phyloP scores from a whole-genome alignment of 768 basidiomycete genomes.

The Phylloporus sp. region DNA sequence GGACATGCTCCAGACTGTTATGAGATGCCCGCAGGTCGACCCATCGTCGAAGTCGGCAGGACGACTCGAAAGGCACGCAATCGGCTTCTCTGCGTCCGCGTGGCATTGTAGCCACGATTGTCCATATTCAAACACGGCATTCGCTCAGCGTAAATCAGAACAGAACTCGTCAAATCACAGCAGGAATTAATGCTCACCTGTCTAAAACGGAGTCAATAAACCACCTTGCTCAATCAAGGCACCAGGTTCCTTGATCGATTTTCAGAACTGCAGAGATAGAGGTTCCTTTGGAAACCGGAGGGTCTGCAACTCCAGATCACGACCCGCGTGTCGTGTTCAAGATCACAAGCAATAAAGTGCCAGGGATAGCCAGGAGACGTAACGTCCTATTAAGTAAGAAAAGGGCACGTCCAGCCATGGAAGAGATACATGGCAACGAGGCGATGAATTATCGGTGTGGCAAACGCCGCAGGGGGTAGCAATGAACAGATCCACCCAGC shows the following conservation, averaged over 20 bases:
- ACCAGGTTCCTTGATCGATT: slow-evolving; percentile 28
- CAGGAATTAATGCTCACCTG: slow-evolving; percentile 26
- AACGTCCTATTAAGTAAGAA: slow-evolving; percentile 26
- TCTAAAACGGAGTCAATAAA: slow-evolving; percentile 10
- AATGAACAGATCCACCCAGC: slow-evolving; percentile 13
- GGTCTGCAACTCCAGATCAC: slow-evolving; percentile 24
- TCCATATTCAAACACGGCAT: slow-evolving; percentile 19
- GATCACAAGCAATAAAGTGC: slow-evolving; percentile 20
- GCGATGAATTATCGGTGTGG: slow-evolving; percentile 15
- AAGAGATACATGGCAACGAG: slow-evolving; percentile 22
- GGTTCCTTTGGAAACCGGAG: slow-evolving; percentile 27
- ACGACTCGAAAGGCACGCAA: slow-evolving; percentile 11
- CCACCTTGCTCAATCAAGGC: slow-evolving; percentile 20
- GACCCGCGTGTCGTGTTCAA: slow-evolving; percentile 14
- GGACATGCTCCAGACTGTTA: slow-evolving; percentile 12
- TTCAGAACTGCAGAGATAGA: slow-evolving; percentile 14
- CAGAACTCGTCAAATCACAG: slow-evolving; percentile 25
- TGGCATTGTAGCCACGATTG: slow-evolving; percentile 11
- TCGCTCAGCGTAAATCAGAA: slow-evolving; percentile 22
- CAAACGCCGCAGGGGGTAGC: slow-evolving; percentile 21
- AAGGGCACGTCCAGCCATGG: slow-evolving; percentile 21
- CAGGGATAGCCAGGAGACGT: not conserved
- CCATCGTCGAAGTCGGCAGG: slow-evolving; percentile 24
- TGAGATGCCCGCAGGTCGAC: not conserved
- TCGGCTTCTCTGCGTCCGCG: slow-evolving; percentile 9